These are phyloP conservation scores for Arthrobotrys conoides DNA, from an alignment of 2,329 filamentous ascomycete species.

Conservation along the genomic window DNA sequence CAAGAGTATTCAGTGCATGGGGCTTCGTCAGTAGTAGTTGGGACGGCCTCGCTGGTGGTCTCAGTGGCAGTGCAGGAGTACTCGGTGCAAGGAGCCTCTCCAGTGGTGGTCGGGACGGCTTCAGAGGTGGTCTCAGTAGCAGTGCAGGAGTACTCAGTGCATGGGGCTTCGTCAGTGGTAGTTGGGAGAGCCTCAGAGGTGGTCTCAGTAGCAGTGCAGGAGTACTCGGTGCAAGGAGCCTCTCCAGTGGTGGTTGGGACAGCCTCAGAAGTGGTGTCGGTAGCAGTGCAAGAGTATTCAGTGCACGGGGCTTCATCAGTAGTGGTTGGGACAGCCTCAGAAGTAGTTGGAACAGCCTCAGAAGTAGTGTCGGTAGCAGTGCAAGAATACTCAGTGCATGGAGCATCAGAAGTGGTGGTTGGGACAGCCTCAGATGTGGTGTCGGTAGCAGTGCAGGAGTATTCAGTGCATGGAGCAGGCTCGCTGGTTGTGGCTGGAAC, in stretches of 20 bases:
- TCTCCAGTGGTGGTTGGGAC: conserved; percentile 1
- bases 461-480: conserved; percentile 24
- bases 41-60: neutral
- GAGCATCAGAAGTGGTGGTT: conserved; percentile 20
- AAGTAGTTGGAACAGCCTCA: conserved; percentile 14
- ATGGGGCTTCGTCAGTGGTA: conserved; percentile 20
- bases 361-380: conserved; percentile 29
- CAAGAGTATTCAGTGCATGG: conserved; percentile 28
- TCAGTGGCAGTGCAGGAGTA: conserved; percentile 27
- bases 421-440: conserved; percentile 34
- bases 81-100: conserved; percentile 22
- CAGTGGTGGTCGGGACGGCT: conserved; percentile 9
- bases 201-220: conserved; percentile 27
- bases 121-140: conserved; percentile 28
- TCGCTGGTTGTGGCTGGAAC: conserved; percentile 28
- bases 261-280: conserved; percentile 9
- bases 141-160: conserved; percentile 48
- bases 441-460: conserved; percentile 31
- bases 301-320: conserved; percentile 27
- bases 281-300: conserved; percentile 29
- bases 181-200: conserved; percentile 9
- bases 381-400: conserved; percentile 35
- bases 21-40: conserved; percentile 13
- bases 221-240: conserved; percentile 32
- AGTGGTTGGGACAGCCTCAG: conserved; percentile 8